Evolutionary conservation across 108 stramenopile genomes (phyloP).

Genomic region (Pseudonitzschia pungens): DNA sequence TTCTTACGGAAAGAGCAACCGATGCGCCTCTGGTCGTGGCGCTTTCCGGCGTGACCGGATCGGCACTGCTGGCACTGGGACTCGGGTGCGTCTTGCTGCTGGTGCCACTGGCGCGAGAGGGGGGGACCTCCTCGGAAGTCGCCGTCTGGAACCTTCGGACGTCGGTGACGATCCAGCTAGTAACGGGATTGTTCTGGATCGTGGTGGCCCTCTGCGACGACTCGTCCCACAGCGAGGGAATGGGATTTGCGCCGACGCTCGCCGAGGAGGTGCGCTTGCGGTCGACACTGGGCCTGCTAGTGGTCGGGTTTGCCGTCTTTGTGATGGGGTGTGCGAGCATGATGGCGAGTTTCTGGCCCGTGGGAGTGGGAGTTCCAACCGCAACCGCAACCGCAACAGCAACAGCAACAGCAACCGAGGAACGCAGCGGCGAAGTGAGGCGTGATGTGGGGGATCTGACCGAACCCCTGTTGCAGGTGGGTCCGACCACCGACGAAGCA

Average conservation of each 20-base stretch:
- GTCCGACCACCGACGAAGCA: background rate
- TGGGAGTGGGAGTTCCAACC: conserved; percentile 6
- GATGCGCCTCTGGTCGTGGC: background rate
- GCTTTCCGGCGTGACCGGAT: conserved; percentile 8
- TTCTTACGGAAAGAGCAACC: background rate
- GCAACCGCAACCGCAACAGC: too few relatives aligned
- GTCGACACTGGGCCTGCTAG: conserved; percentile 36
- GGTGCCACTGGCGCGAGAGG: background rate
- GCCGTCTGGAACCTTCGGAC: conserved; percentile 17
- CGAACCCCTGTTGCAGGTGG: too few relatives aligned
- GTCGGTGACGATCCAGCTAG: conserved; percentile 18
- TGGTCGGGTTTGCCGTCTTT: conserved; percentile 48
- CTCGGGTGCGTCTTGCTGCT: conserved; percentile 4
- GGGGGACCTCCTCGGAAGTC: background rate
- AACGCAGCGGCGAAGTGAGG: background rate
- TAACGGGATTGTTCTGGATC: conserved; percentile 31
- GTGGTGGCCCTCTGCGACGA: conserved; percentile 27
- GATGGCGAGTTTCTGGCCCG: conserved; percentile 68
- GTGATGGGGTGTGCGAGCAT: conserved; percentile 48
- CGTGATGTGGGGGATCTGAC: too few relatives aligned
- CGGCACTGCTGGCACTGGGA: conserved; percentile 20
- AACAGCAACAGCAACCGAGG: background rate
- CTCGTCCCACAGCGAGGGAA: background rate
- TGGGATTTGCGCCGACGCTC: background rate
- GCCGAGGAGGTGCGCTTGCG: background rate